phyloP scores from a whole-genome alignment of 371 early-diverging fungal genomes.

The Polyrhizophydium stewartii region DNA sequence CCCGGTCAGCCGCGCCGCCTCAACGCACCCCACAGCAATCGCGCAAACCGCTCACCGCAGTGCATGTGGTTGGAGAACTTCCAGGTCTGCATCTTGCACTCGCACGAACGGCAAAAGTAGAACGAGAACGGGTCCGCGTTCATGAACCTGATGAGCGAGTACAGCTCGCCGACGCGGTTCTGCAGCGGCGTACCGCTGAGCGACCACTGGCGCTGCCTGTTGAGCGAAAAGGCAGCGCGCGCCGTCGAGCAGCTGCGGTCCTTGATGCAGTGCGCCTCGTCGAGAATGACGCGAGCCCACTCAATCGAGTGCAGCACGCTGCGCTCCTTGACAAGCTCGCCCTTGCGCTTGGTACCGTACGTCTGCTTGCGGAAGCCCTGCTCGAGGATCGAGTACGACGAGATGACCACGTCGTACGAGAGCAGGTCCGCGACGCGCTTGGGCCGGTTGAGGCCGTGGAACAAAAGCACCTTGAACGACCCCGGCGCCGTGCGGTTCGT shows the following conservation, averaged over 20 bases:
- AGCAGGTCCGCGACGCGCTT: conserved; percentile 44
- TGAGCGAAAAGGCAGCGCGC: conserved; percentile 76
- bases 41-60: conserved; percentile 55
- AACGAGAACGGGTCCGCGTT: conserved; percentile 34
- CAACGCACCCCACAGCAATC: no score
- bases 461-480: conserved; percentile 60
- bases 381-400: conserved; percentile 85
- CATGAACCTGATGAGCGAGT: conserved; percentile 87
- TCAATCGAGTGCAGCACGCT: conserved; percentile 69
- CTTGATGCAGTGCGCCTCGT: conserved; percentile 97
- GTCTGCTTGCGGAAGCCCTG: conserved; percentile 66
- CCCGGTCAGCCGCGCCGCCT: no score
- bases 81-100: conserved; percentile 81
- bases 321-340: conserved; percentile 54
- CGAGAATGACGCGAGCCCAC: conserved; percentile 87
- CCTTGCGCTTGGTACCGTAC: conserved; percentile 52
- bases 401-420: conserved; percentile 75
- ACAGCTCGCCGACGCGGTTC: conserved; percentile 96
- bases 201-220: conserved; percentile 75
- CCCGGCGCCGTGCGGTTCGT: conserved; percentile 56
- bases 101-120: conserved; percentile 86
- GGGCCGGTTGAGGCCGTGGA: conserved; percentile 57
- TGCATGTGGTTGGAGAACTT: conserved; percentile 55
- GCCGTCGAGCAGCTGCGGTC: conserved; percentile 90
- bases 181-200: conserved; percentile 97